Conservation (phyloP, 257 asterid genomes). For the Solanum rostratum region DNA sequence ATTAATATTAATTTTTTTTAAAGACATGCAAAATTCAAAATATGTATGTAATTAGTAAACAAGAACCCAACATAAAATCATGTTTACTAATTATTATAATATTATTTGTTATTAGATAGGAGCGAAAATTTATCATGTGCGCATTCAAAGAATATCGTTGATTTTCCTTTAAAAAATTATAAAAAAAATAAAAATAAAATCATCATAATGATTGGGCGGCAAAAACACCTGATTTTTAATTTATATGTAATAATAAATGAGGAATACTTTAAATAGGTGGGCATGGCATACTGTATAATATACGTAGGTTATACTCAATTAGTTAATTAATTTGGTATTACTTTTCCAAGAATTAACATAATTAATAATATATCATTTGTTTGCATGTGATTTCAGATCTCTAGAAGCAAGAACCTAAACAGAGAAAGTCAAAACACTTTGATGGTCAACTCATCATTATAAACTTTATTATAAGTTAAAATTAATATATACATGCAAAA, state of each 20-base stretch:
- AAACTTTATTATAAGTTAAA: neutral
- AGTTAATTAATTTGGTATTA: neutral
- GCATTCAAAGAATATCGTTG: too few species aligned
- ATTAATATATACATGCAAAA: neutral
- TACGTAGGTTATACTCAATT: neutral
- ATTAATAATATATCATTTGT: neutral
- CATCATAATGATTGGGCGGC: neutral
- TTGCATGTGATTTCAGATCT: slow-evolving; percentile 3
- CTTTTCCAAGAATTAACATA: neutral
- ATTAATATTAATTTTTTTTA: neutral
- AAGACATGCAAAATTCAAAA: neutral
- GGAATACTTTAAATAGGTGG: neutral
- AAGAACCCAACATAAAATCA: neutral
- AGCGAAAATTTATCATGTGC: too few species aligned
- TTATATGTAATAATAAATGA: neutral
- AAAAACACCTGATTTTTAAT: neutral
- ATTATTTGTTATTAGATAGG: too few species aligned
- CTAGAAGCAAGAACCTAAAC: neutral
- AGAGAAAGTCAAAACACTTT: neutral
- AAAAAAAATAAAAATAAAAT: too few species aligned
- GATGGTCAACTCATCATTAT: neutral
- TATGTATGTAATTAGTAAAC: neutral
- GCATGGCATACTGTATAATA: neutral
- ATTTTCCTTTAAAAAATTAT: too few species aligned
- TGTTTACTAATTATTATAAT: too few species aligned